Evolutionary conservation across 2,329 filamentous ascomycete genomes (phyloP), one percentile per base, ranked within the genome.

Genomic region (Fusarium coffeatum): DNA sequence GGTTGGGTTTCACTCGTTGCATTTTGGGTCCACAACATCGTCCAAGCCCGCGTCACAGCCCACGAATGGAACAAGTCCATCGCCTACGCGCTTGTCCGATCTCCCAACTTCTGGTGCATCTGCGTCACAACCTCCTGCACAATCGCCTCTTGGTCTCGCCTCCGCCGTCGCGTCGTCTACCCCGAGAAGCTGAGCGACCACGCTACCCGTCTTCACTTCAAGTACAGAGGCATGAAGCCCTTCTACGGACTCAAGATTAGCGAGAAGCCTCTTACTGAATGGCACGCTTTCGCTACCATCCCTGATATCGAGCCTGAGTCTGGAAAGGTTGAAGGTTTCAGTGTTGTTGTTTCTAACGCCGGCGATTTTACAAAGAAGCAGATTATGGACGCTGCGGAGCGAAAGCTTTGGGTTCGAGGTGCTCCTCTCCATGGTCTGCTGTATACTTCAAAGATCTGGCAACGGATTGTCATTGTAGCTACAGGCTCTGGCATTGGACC

Each of bases 241-340:
- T 64, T 64, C 22, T 64, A 64, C 8, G 61, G 61, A 1, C 59
- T 64, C n/a, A 64, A 64, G n/a, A 64, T 64, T 4, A 64, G 61
- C n/a, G 61, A 64, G 5, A 64, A 64, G 45, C 61, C 61, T 2
- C 15, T 64, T 27, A 64, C 59, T 0, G 61, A 64, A 2, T 64
- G 61, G 61, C 61, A 64, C 7, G 61, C 61, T 1, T 64, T 64
- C 40, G 61, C 61, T 28, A 64, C 61, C 1, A 64, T 64, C 8
- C 61, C 61, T 0, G 59, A 64, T 25, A 59, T 64, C 2, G 61
- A 64, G 8, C 59, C 61, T 1, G 61, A 64, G 40, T 64, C 61
- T 22, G 59, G 61, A 7, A 58, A 58, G 2, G 40, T 64, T 1
- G 34, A 64, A 12, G 61, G 61, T 0, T 64, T 64, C 7, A 64